Conservation (phyloP, 2,329 filamentous ascomycete species). For the Canariomyces notabilis region DNA sequence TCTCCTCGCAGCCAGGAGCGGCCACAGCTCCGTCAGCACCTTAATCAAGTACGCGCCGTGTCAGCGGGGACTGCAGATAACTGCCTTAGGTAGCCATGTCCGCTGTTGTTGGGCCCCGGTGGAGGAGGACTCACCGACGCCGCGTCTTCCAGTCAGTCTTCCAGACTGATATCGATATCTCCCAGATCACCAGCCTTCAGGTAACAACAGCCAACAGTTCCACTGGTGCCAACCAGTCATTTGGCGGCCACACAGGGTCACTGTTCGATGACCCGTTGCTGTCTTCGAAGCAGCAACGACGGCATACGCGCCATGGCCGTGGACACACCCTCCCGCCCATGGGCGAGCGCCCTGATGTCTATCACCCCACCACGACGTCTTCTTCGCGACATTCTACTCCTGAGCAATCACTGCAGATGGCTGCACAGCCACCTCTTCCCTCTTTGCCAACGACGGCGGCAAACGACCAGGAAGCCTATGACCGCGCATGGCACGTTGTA, state of each 20-base stretch:
- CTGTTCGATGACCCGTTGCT: slow-evolving; percentile 4
- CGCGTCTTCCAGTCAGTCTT: slow-evolving; percentile 54
- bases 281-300: slow-evolving; percentile 1
- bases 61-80: background rate
- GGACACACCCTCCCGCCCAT: slow-evolving; percentile 12
- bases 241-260: slow-evolving; percentile 37
- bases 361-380: slow-evolving; percentile 11
- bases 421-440: slow-evolving; percentile 14
- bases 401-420: slow-evolving; percentile 10
- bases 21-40: no score
- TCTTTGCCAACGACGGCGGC: slow-evolving; percentile 26
- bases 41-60: no score
- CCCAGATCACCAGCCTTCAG: slow-evolving; percentile 42
- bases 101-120: slow-evolving; percentile 35
- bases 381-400: slow-evolving; percentile 12
- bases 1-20: background rate
- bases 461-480: slow-evolving; percentile 52
- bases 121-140: slow-evolving; percentile 43
- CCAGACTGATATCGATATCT: slow-evolving; percentile 44
- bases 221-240: slow-evolving; percentile 40
- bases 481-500: slow-evolving; percentile 58
- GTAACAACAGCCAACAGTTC: slow-evolving; percentile 36
- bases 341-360: background rate
- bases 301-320: slow-evolving; percentile 15
- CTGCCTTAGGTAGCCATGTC: slow-evolving; percentile 33